Base-by-base conservation (phyloP, 192 early-diverging fungal species). In the Linderina pennispora region DNA sequence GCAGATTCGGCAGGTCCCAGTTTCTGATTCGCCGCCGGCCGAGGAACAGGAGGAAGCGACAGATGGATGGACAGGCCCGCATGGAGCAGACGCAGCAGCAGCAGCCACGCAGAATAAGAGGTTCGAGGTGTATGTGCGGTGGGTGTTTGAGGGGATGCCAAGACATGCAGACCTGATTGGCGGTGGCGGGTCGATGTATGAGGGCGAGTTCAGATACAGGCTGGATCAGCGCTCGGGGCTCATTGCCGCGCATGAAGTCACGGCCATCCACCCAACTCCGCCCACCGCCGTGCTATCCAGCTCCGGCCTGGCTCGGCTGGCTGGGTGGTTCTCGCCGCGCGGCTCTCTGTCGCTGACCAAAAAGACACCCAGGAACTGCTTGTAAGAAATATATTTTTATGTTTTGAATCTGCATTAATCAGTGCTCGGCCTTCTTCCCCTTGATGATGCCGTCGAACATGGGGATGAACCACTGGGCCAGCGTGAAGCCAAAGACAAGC, bases 401-500 rank as follows among this genome's bases (percentile, higher is more conserved):
- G 11, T 31, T n/a, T n/a, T n/a, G n/a, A n/a, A n/a, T n/a, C n/a
- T n/a, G n/a, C n/a, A n/a, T n/a, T n/a, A n/a, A n/a, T 31, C 28
- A 31, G 34, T 48, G 33, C 40, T 15, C 24, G 3, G 25, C 25
- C 26, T 14, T 26, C 10, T 31, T 23, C 31, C 68, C 57, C 57
- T 57, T 64, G 36, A 72, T 44, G 31, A 64, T 31, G 40, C 50
- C 50, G 37, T 74, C 70, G 45, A 74, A 62, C 19, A 58, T 37
- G 28, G 92, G 92, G 62, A 97, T 94, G 47, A 94, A 78, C 65
- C 88, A 88, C 74, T 97, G 94, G 17, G 92, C 95, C 48, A 99
- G 74, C 18, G 95, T 96, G 79, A 96, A 99, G 42, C 83, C 86
- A 77, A 97, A 99, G 39, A 99, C 83, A 35, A 99, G 80, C 83